These are phyloP conservation scores for Aurifilum marmelostoma DNA, from an alignment of 2,329 filamentous ascomycete species.

Conservation along the genomic window DNA sequence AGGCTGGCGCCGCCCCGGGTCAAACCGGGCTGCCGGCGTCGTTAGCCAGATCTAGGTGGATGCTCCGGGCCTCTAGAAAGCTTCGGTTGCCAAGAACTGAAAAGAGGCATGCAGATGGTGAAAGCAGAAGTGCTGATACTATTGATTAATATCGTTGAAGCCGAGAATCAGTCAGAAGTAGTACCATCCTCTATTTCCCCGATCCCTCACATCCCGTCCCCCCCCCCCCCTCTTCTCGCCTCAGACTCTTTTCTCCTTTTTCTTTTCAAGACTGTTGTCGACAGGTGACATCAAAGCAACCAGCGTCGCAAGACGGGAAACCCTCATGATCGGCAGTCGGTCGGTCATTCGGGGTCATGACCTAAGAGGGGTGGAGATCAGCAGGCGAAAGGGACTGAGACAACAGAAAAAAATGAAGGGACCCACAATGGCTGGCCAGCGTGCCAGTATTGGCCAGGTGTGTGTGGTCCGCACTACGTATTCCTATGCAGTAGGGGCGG, in stretches of 20 bases:
- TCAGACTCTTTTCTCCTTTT: too few relatives aligned
- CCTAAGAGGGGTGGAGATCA: background rate
- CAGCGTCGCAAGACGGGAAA: background rate
- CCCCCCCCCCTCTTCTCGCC: too few relatives aligned
- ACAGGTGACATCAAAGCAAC: slow-evolving; percentile 6
- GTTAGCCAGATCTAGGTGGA: background rate
- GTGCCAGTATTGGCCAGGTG: background rate
- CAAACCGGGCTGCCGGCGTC: background rate
- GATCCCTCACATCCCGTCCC: background rate
- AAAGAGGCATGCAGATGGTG: background rate
- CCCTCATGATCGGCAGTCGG: background rate
- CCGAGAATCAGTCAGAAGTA: background rate
- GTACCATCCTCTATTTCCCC: background rate
- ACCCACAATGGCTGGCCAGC: slow-evolving; percentile 1
- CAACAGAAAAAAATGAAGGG: background rate
- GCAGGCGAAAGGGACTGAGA: background rate
- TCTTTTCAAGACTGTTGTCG: background rate
- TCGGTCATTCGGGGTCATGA: background rate
- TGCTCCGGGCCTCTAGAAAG: background rate
- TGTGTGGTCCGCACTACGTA: background rate
- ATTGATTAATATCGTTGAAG: background rate
- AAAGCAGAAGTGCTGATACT: background rate
- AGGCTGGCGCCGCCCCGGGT: background rate
- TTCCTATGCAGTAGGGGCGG: background rate
- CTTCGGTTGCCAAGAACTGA: background rate